These are phyloP conservation scores for Aureobasidium sp. DNA, from an alignment of 2,329 filamentous ascomycete species.

Conservation along the genomic window DNA sequence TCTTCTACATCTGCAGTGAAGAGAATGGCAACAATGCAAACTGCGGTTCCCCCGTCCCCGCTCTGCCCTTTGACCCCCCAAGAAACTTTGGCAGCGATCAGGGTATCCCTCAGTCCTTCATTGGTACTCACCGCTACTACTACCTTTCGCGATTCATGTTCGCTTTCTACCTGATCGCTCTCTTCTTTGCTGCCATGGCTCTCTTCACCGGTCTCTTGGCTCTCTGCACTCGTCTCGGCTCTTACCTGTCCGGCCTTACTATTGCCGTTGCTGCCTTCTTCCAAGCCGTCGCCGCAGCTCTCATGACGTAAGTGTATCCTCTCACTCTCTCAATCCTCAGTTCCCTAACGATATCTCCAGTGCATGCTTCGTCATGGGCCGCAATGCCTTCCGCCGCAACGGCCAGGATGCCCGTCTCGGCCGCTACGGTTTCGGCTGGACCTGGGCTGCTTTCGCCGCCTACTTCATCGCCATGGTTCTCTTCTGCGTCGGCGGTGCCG, in stretches of 20 bases:
- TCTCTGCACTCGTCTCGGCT: conserved; percentile 63
- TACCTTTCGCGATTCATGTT: conserved; percentile 89
- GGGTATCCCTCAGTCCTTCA: conserved; percentile 49
- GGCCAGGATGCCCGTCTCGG: conserved; percentile 57
- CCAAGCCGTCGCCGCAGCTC: conserved; percentile 56
- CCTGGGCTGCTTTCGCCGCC: conserved; percentile 63
- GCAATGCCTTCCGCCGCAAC: conserved; percentile 54
- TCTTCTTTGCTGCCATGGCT: conserved; percentile 67
- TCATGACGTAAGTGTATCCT: conserved; percentile 63
- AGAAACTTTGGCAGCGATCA: conserved; percentile 53
- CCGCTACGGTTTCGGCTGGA: conserved; percentile 65
- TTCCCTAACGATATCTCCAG: conserved; percentile 35
- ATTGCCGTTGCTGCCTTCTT: conserved; percentile 59
- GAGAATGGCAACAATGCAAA: conserved; percentile 47
- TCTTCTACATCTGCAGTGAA: conserved; percentile 72
- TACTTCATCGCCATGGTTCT: conserved; percentile 60
- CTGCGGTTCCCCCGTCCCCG: conserved; percentile 58
- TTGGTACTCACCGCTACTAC: conserved; percentile 61
- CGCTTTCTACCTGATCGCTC: conserved; percentile 78
- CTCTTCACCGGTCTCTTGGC: conserved; percentile 64
- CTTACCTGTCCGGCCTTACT: conserved; percentile 57
- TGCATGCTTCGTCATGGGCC: conserved; percentile 62
- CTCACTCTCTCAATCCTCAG: background rate
- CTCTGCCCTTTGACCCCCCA: conserved; percentile 56
- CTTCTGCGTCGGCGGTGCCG: conserved; percentile 56